phyloP scores from a whole-genome alignment of 495 filamentous ascomycete genomes.

The Ramalina peruviana region DNA sequence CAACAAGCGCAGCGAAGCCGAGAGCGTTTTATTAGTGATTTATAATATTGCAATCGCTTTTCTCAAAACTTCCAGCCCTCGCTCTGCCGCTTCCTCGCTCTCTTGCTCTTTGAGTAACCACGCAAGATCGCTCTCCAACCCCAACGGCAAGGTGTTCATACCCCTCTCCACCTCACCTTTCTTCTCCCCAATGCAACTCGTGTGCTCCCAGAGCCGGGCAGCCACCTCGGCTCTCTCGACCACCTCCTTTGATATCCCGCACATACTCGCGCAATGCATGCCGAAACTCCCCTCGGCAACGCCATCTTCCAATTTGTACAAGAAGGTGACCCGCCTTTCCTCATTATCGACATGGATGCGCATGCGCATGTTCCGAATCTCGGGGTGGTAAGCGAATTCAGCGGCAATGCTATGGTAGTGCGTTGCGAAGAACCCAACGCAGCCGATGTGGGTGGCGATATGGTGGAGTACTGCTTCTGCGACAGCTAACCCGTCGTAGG shows the following conservation, averaged over 20 bases:
- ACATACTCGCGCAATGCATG: slow-evolving; percentile 99
- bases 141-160: slow-evolving; percentile 68
- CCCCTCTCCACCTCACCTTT: slow-evolving; percentile 57
- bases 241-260: slow-evolving; percentile 72
- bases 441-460: slow-evolving; percentile 83
- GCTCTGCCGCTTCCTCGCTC: slow-evolving; percentile 17
- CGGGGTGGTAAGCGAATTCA: slow-evolving; percentile 79
- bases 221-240: slow-evolving; percentile 79
- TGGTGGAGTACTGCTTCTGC: slow-evolving; percentile 95
- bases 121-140: slow-evolving; percentile 82
- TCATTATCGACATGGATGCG: slow-evolving; percentile 85
- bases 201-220: slow-evolving; percentile 93
- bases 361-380: slow-evolving; percentile 79
- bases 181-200: slow-evolving; percentile 74
- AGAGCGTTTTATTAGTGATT: slow-evolving; percentile 9
- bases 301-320: slow-evolving; percentile 89
- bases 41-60: slow-evolving; percentile 66
- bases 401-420: slow-evolving; percentile 91
- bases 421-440: slow-evolving; percentile 92
- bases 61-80: slow-evolving; percentile 33
- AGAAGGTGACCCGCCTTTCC: slow-evolving; percentile 69
- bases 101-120: slow-evolving; percentile 42
- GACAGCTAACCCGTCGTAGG: slow-evolving; percentile 91
- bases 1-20: not conserved
- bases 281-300: slow-evolving; percentile 97